Evolutionary conservation across 208 protist species (phyloP), one percentile per base, ranked within the genome.

Genomic region (Endotrypanum monterogeii): DNA sequence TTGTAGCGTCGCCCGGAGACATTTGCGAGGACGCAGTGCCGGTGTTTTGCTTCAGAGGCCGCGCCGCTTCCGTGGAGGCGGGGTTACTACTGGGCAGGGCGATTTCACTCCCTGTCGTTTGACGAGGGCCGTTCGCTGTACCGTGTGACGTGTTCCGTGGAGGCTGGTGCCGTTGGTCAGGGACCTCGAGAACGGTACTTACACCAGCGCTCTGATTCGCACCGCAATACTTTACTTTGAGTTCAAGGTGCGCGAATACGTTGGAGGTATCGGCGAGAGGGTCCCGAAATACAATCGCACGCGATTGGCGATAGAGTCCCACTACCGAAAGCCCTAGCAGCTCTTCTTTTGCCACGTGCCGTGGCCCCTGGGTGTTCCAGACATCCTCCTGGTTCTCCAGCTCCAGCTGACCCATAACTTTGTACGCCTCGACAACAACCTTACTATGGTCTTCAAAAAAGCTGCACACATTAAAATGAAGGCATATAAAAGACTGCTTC

Each of bases 401-500:
- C 52, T 83, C 63, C 16, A 71, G 35, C 32, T 79, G 48, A 32
- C 71, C 80, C 39, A 71, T 55, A n/a, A 96, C 89, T 67, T 89
- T 89, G 79, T 90, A 93, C 54, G 87, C 86, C 48, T 92, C 89
- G 39, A 96, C 82, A 14, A 96, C 89, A 48, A 96, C 84, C 28
- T 76, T 73, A 61, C 92, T 96, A 46, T 67, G 83, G 9, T 92
- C 82, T 67, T 87, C 84, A 23, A 83, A 90, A 78, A 84, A 96
- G 46, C 82, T 66, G 48, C 85, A 83, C 28, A 96, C 84, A 56
- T 74, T 70, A 68, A 96, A 93, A 16, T 82, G 83, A 25, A 96
- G 84, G 66, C 88, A 83, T 30, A 96, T 96, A 20, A 69, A 58
- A 5, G 77, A 63, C 73, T 90, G 88, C 56, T 83, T 46, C 14